Conservation (phyloP, 306 rosid species). For the Erythrophleum fordii region DNA sequence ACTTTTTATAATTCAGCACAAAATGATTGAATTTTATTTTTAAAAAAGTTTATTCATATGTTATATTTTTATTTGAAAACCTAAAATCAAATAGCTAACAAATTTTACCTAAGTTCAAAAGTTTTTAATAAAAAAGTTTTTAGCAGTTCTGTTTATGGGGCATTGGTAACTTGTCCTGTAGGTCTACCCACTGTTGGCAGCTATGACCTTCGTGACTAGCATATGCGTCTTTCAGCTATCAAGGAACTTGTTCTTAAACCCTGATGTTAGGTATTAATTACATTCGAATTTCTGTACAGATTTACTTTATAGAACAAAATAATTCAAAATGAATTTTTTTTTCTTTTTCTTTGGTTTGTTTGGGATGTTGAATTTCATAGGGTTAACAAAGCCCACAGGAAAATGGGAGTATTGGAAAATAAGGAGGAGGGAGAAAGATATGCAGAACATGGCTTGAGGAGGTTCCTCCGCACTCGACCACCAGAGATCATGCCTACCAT, state of each 20-base stretch:
- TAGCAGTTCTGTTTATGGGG: too few species aligned
- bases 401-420: constrained; percentile 72
- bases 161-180: neutral
- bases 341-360: neutral
- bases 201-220: constrained; percentile 81
- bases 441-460: constrained; percentile 71
- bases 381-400: constrained; percentile 58
- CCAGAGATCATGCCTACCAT: constrained; percentile 85
- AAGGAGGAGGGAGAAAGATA: constrained; percentile 83
- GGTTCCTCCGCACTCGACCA: constrained; percentile 76
- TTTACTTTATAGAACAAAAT: neutral
- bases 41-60: neutral
- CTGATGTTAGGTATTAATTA: constrained; percentile 75
- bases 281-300: neutral
- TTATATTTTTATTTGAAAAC: too few species aligned
- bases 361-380: constrained; percentile 42
- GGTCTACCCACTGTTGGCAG: constrained; percentile 87
- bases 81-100: neutral
- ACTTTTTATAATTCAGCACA: too few species aligned
- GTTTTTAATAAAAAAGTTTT: too few species aligned
- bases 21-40: neutral
- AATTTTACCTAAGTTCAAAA: neutral
- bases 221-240: constrained; percentile 69
- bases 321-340: neutral
- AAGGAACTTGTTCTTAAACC: constrained; percentile 67